A percentile compares a stretch with the other conserved stretches of the same genome.
Conservation (phyloP, 345 rosid species). For the Populus pruinosa region DNA sequence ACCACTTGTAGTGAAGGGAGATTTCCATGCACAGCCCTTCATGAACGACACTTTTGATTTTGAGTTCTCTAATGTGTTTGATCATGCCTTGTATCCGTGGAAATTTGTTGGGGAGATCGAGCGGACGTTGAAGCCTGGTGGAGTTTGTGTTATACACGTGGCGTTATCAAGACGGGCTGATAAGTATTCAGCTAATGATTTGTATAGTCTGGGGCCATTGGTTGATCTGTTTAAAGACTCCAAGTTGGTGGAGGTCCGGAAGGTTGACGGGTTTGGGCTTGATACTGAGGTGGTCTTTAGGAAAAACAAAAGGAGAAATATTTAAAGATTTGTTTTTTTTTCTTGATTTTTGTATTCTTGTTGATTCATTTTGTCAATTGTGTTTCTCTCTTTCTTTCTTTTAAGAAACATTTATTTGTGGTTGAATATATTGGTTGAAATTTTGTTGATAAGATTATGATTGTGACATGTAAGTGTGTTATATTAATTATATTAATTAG, state of each 20-base stretch:
- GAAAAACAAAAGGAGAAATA: conserved; percentile 7
- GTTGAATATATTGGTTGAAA: too few species aligned
- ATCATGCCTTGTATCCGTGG: conserved; percentile 38
- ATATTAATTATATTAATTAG: too few species aligned
- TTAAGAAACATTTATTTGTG: neutral
- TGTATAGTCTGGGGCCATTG: conserved; percentile 33
- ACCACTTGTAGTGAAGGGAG: conserved; percentile 39
- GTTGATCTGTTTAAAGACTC: conserved; percentile 28
- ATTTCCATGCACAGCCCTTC: conserved; percentile 43
- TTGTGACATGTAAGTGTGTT: too few species aligned
- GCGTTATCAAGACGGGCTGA: conserved; percentile 30
- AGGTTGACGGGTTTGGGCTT: conserved; percentile 40
- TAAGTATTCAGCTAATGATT: conserved; percentile 43
- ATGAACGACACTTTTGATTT: conserved; percentile 35
- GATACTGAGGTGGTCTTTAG: conserved; percentile 38
- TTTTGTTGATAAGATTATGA: too few species aligned
- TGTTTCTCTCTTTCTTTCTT: neutral
- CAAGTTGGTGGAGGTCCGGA: conserved; percentile 23
- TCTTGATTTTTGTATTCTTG: neutral
- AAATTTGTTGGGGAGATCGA: conserved; percentile 39
- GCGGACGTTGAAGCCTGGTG: conserved; percentile 38
- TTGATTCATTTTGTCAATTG: neutral
- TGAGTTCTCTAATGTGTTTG: conserved; percentile 46
- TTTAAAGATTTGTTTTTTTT: neutral
- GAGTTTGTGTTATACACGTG: conserved; percentile 42